Evolutionary conservation across 306 rosid genomes (phyloP).

Genomic region (Cajanus cajan): DNA sequence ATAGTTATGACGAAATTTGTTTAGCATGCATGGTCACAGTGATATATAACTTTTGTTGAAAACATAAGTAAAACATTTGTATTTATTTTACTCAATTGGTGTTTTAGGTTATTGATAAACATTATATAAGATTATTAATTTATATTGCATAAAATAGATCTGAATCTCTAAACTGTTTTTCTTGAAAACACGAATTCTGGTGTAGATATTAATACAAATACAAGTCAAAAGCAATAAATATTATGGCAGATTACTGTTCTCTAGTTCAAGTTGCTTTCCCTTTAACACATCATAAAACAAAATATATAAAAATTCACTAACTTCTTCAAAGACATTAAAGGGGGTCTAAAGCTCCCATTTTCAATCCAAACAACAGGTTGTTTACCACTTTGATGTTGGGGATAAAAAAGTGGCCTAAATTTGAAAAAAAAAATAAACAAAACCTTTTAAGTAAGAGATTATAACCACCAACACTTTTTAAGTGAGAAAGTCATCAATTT

Average conservation of each 20-base stretch:
- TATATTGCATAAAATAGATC: background rate
- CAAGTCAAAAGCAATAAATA: background rate
- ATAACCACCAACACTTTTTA: constrained; percentile 15
- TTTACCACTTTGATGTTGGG: background rate
- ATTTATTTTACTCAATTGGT: background rate
- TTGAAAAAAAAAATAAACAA: background rate
- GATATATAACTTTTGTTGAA: background rate
- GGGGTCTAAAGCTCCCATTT: background rate
- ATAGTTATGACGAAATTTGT: too few species aligned
- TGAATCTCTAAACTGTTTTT: background rate
- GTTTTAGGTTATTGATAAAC: background rate
- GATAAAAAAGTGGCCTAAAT: constrained; percentile 14
- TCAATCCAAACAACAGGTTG: background rate
- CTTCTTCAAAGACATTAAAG: background rate
- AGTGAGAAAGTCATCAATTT: constrained; percentile 11
- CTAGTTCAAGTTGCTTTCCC: background rate
- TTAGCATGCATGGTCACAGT: too few species aligned
- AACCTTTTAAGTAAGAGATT: too few species aligned
- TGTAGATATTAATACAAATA: background rate
- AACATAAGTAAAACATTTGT: background rate
- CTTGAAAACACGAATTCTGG: background rate
- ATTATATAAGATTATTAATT: background rate
- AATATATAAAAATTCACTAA: background rate
- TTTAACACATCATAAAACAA: background rate
- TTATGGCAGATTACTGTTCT: background rate